A percentile compares a stretch with the other conserved stretches of the same genome.
Evolutionary conservation across 2,329 filamentous ascomycete genomes (phyloP).

Genomic region (Hypoxylon rubiginosum): DNA sequence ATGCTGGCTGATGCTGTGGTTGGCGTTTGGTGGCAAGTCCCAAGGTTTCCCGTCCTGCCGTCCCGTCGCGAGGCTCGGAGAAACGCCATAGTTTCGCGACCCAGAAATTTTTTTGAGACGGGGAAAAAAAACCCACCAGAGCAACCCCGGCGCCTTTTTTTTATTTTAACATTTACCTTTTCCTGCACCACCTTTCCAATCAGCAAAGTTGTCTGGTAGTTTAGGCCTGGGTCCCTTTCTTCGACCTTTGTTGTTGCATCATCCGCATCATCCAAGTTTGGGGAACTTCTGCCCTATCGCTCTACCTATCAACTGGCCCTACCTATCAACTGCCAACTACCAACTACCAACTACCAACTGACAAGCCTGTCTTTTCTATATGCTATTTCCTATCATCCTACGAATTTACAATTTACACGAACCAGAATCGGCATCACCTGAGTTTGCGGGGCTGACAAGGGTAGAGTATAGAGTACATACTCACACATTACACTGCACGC

Average conservation of each 20-base stretch:
- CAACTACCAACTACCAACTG: not conserved
- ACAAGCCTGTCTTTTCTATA: not conserved
- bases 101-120: slow-evolving; percentile 37
- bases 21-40: not conserved
- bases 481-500: not conserved
- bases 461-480: slow-evolving; percentile 4
- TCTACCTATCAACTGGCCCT: not conserved
- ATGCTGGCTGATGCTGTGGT: slow-evolving; percentile 1
- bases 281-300: not conserved
- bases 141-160: slow-evolving; percentile 14
- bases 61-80: slow-evolving; percentile 33
- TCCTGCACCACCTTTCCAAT: slow-evolving; percentile 1
- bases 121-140: slow-evolving; percentile 23
- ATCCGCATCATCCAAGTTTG: slow-evolving; percentile 20
- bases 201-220: not conserved
- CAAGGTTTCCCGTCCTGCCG: not conserved
- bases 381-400: not conserved
- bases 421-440: not conserved
- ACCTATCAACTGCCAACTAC: not conserved
- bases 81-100: slow-evolving; percentile 43
- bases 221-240: not conserved
- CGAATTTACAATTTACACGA: not conserved
- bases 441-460: slow-evolving; percentile 36
- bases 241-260: slow-evolving; percentile 19
- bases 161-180: slow-evolving; percentile 5